Evolutionary conservation across 2,329 filamentous ascomycete species (phyloP), one percentile per base, ranked within the genome.

Genomic region (Aspergillus terreus): DNA sequence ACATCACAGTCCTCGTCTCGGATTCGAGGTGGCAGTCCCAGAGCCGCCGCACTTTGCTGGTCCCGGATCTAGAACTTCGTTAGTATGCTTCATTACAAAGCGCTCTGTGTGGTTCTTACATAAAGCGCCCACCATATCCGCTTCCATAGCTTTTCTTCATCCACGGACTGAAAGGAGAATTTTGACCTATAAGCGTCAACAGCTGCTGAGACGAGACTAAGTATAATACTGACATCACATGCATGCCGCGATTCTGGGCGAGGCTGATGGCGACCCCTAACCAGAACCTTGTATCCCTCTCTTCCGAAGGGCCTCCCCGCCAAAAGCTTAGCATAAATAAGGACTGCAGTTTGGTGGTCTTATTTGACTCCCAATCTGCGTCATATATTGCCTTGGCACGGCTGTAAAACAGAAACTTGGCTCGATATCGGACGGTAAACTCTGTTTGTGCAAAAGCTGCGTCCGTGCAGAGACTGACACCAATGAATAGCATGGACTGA

Each of bases 281-380:
- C 77, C 77, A 80, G 55, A 78, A 78, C 23, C 76, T 58, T 11
- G 75, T 73, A 59, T 80, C 76, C 14, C 75, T 70, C n/a, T 78
- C 74, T 46, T 77, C 73, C 0, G 70, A 66, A 0, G 79, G 76
- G 0, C 76, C 75, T 6, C 76, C 77, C 15, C 79, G 68, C 79
- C 79, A 82, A 53, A 80, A 82, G 56, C 79, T 81, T 67, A 82
- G 71, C 27, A 82, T 62, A 56, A 82, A 81, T 1, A 82, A 58
- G 0, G 76, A 71, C 58, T 81, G 78, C 0, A 82, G 70, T 4
- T 80, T 71, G 0, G 71, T 74, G 0, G 79, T 68, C 40, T 77
- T 77, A 38, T 81, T 75, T 14, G 72, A 74, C 58, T 82, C 79
- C 61, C 72, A 78, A 23, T 80, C 79, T 0, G 77, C 76, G 53